These are phyloP conservation scores for Thielaviopsis musarum DNA, from an alignment of 2,329 filamentous ascomycete genomes.

Conservation along the genomic window DNA sequence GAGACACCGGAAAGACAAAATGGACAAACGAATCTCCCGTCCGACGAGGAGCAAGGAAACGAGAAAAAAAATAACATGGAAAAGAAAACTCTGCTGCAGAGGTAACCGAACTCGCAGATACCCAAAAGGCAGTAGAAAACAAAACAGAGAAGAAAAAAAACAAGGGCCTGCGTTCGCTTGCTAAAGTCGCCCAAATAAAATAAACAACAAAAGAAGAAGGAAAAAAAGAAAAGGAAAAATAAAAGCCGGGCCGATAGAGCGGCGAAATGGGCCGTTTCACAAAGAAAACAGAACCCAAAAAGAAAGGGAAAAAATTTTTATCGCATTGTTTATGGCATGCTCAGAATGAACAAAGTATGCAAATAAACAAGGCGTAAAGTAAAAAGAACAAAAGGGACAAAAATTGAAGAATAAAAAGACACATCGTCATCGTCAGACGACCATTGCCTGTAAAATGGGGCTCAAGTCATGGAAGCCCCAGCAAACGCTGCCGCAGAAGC, in stretches of 20 bases:
- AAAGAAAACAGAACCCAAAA: not conserved
- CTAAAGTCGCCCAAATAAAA: not conserved
- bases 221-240: constrained; percentile 4
- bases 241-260: not conserved
- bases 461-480: too few relatives aligned
- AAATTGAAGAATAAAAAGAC: constrained; percentile 2
- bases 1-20: too few relatives aligned
- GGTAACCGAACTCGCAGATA: not conserved
- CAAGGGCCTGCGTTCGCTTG: not conserved
- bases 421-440: constrained; percentile 5
- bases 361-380: not conserved
- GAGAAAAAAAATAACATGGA: too few relatives aligned
- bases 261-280: not conserved
- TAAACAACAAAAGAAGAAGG: not conserved
- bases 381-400: not conserved
- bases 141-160: not conserved
- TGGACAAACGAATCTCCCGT: not conserved
- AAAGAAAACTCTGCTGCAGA: too few relatives aligned
- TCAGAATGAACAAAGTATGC: not conserved
- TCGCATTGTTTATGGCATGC: not conserved
- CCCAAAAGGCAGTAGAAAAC: not conserved
- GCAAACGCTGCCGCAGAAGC: too few relatives aligned
- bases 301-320: not conserved
- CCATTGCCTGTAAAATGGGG: not conserved
- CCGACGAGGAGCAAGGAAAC: not conserved